phyloP scores from a whole-genome alignment of 1,284 basidiomycete species.

The Waitea zeae region DNA sequence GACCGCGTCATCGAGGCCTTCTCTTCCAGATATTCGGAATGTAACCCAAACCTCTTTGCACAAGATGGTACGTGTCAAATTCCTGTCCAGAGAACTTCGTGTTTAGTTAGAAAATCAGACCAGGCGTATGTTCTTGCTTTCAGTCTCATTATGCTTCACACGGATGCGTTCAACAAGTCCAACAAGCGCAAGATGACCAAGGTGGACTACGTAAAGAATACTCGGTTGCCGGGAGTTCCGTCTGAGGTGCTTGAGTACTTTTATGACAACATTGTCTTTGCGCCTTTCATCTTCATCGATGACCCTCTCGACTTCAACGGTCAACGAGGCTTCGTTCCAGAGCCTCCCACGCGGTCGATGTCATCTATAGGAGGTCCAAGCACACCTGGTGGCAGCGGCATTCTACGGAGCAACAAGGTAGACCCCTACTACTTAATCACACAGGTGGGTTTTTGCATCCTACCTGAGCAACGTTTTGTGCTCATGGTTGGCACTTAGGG shows the following conservation, averaged over 20 bases:
- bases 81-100: background rate
- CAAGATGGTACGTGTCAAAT: constrained; percentile 42
- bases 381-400: constrained; percentile 2
- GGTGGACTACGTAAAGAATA: constrained; percentile 84
- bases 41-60: constrained; percentile 72
- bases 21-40: constrained; percentile 68
- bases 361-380: constrained; percentile 15
- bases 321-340: constrained; percentile 26
- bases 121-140: constrained; percentile 95
- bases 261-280: constrained; percentile 92
- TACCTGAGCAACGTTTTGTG: constrained; percentile 1
- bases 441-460: constrained; percentile 38
- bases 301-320: constrained; percentile 62
- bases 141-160: constrained; percentile 97
- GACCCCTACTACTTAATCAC: constrained; percentile 89
- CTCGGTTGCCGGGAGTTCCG: constrained; percentile 71
- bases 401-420: constrained; percentile 47
- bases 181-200: constrained; percentile 98
- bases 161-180: constrained; percentile 94
- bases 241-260: constrained; percentile 86
- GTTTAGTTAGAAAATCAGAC: constrained; percentile 30
- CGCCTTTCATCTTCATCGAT: constrained; percentile 92
- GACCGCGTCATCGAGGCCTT: constrained; percentile 96
- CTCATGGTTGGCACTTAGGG: constrained; percentile 2
- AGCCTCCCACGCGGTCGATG: constrained; percentile 25